Base-by-base conservation (phyloP, 768 basidiomycete species). In the Pleurotus sapidus region DNA sequence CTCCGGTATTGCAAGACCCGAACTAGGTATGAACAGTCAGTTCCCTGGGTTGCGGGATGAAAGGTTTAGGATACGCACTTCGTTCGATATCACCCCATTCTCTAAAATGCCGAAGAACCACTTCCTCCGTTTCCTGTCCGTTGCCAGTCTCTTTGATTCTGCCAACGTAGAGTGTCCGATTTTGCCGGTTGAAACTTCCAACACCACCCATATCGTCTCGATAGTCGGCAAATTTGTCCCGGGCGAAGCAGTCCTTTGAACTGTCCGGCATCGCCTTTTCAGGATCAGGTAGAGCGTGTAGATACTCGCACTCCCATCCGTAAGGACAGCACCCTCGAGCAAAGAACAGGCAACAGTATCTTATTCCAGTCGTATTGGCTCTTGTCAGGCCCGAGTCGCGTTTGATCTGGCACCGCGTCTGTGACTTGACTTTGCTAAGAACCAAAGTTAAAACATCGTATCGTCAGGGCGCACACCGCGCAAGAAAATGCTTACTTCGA, bases 141-240 rank as follows among this genome's bases (percentile, higher is more conserved):
- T 78, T 85, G 0, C 93, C 92, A 0, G 89, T 92, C 77, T 97
- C 95, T 68, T 91, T 91, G 63, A 99, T 95, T 56, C 93, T 81
- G 2, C 96, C 96, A 46, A 99, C 84, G 68, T 99, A 99, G 14
- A 99, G 69, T 39, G 97, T 98, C 58, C 96, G 77, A 70, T 99
- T 99, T 70, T 93, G 89, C 39, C 95, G 76, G 65, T 89, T 91
- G 75, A 98, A 98, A 59, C 91, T 94, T 11, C 97, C 97, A 27
- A 98, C 96, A 73, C 97, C 97, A 64, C 97, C 97, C 97, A 99
- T 98, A 69, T 99, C 97, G 69, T 99, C 97, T 59, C 96, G 79
- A 72, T 99, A 99, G 72, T 97, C 95, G 0, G 95, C 77, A 70
- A 98, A 97, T 74, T 98, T 98, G 76, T 97, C 95, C 46, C 97